Percentiles rank a stretch among this genome's conserved stretches.
Evolutionary conservation across 1,284 basidiomycete species (phyloP).

Genomic region (Cystobasidium sp.): DNA sequence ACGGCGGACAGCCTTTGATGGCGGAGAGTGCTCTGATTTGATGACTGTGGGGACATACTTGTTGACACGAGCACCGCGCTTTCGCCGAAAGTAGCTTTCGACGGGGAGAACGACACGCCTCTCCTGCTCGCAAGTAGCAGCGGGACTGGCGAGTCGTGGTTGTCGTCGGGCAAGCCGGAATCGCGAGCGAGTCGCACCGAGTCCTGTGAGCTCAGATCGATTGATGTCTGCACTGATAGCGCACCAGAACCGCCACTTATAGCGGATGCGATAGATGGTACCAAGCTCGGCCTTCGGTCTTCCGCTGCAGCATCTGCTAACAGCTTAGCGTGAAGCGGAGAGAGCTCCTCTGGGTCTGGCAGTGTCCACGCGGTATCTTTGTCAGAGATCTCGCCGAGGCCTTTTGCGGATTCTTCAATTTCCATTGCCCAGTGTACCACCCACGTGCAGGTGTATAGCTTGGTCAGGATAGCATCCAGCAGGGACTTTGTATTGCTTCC

Average conservation of each 20-base stretch:
- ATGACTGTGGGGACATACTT: neutral
- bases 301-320: too few species aligned
- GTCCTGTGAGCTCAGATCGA: neutral
- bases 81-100: too few species aligned
- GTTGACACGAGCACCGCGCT: too few species aligned
- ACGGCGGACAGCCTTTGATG: conserved; percentile 17
- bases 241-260: neutral
- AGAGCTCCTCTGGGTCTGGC: conserved; percentile 45
- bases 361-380: conserved; percentile 53
- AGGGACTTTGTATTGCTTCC: conserved; percentile 41
- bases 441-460: conserved; percentile 48
- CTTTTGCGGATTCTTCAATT: conserved; percentile 49
- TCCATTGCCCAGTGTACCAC: conserved; percentile 54
- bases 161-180: too few species aligned
- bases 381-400: conserved; percentile 42
- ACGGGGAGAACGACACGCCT: too few species aligned
- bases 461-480: conserved; percentile 48
- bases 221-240: neutral
- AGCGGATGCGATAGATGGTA: conserved; percentile 3
- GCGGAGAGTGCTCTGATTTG: neutral
- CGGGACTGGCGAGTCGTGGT: too few species aligned
- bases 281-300: conserved; percentile 13
- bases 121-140: too few species aligned
- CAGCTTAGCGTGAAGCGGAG: neutral
- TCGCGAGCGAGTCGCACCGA: neutral